Conservation (phyloP, 1,284 basidiomycete species). For the Irpex lacteus region DNA sequence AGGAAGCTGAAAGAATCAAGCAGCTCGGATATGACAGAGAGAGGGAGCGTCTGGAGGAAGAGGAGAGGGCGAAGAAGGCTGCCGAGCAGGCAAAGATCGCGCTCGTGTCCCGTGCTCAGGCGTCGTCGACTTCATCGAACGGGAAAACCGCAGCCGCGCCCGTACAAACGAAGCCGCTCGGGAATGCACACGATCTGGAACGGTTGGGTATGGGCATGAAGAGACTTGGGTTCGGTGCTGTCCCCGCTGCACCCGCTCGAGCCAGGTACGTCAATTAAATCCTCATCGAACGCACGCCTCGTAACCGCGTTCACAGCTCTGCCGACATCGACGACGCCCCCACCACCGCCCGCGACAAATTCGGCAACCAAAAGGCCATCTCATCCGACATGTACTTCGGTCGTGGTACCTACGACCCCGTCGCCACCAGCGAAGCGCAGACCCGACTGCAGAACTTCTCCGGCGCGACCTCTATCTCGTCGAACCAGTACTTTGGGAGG, state of each 20-base stretch:
- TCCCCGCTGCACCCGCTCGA: conserved; percentile 52
- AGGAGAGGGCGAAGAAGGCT: conserved; percentile 59
- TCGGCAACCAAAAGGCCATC: conserved; percentile 91
- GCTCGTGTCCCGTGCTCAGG: conserved; percentile 26
- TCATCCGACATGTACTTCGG: conserved; percentile 99
- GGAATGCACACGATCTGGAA: conserved; percentile 51
- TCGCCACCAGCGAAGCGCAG: conserved; percentile 74
- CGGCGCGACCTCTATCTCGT: conserved; percentile 93
- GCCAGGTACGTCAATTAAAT: conserved; percentile 40
- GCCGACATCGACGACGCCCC: conserved; percentile 65
- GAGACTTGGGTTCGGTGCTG: conserved; percentile 84
- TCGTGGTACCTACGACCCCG: conserved; percentile 84
- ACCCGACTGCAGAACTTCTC: conserved; percentile 82
- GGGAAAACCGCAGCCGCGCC: conserved; percentile 26
- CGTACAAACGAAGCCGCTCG: conserved; percentile 30
- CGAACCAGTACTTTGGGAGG: conserved; percentile 93
- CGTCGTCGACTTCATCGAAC: conserved; percentile 25
- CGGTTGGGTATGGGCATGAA: conserved; percentile 79
- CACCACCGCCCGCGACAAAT: conserved; percentile 86
- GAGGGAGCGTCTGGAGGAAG: conserved; percentile 68
- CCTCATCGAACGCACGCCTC: conserved; percentile 14
- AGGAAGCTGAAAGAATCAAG: conserved; percentile 88
- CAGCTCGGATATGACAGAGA: conserved; percentile 87
- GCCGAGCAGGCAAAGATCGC: conserved; percentile 45
- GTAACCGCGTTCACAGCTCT: conserved; percentile 15